phyloP scores from a whole-genome alignment of 2,329 filamentous ascomycete species.

The Apiospora rasikravindrae region DNA sequence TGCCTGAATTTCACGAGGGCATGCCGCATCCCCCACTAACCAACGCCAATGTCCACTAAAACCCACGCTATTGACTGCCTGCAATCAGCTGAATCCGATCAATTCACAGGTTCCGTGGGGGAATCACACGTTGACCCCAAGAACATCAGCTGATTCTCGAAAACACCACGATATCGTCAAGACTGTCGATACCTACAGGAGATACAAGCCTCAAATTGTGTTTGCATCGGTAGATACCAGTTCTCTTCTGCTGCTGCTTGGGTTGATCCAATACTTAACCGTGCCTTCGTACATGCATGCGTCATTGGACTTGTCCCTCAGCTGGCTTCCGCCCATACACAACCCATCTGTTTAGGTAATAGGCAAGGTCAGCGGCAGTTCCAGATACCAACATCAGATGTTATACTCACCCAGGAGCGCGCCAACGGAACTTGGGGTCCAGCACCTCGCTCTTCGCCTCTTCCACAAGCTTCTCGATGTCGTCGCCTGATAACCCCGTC shows the following conservation, averaged over 20 bases:
- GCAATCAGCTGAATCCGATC: not conserved
- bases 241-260: not conserved
- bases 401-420: not conserved
- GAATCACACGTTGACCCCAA: not conserved
- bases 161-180: not conserved
- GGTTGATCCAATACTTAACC: too few relatives aligned
- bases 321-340: not conserved
- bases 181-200: not conserved
- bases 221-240: not conserved
- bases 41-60: not conserved
- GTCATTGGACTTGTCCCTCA: not conserved
- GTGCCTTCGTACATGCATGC: not conserved
- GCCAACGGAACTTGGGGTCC: not conserved
- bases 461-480: constrained; percentile 13
- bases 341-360: not conserved
- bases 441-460: not conserved
- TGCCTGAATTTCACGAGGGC: constrained; percentile 1
- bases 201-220: too few relatives aligned
- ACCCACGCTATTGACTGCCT: not conserved
- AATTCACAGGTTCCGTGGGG: constrained; percentile 10
- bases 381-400: not conserved
- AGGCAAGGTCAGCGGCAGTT: not conserved
- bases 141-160: not conserved
- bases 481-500: not conserved
- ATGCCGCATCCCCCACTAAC: not conserved